Conservation (phyloP, 2,329 filamentous ascomycete species). For the Monosporascus sp. region DNA sequence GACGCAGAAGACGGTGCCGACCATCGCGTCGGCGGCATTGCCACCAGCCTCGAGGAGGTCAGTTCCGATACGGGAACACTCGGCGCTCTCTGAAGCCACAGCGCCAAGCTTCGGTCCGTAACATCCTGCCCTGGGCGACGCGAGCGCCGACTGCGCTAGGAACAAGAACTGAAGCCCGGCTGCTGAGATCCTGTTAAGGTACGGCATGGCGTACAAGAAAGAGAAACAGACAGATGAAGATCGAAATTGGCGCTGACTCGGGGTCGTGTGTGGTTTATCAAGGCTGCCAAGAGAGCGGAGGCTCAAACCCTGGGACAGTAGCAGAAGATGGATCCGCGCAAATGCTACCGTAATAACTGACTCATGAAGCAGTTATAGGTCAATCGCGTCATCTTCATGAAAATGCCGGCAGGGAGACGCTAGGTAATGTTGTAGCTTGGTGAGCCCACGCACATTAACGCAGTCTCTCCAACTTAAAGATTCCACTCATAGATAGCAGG, state of each 20-base stretch:
- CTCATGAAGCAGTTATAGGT: no score
- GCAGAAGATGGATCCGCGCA: no score
- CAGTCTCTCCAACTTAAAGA: no score
- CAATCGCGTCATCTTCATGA: no score
- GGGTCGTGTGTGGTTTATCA: no score
- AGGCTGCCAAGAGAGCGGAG: no score
- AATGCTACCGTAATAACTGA: no score
- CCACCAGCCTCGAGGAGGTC: constrained; percentile 55
- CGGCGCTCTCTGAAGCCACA: constrained; percentile 63
- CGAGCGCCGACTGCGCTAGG: constrained; percentile 11
- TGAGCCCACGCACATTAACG: no score
- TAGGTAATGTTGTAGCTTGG: no score
- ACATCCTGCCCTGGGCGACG: constrained; percentile 5
- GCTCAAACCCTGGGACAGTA: no score
- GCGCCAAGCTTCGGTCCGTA: constrained; percentile 45
- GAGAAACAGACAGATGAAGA: background rate
- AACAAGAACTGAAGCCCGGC: constrained; percentile 17
- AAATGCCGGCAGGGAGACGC: no score
- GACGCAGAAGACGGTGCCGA: constrained; percentile 70
- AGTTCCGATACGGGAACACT: constrained; percentile 66
- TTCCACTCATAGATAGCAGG: no score
- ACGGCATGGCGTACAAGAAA: constrained; percentile 14
- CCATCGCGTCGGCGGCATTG: constrained; percentile 72
- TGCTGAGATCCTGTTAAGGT: constrained; percentile 13
- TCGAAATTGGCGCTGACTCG: background rate